Evolutionary conservation across 169 alveolate genomes (phyloP).

Genomic region (Neospora caninum): DNA sequence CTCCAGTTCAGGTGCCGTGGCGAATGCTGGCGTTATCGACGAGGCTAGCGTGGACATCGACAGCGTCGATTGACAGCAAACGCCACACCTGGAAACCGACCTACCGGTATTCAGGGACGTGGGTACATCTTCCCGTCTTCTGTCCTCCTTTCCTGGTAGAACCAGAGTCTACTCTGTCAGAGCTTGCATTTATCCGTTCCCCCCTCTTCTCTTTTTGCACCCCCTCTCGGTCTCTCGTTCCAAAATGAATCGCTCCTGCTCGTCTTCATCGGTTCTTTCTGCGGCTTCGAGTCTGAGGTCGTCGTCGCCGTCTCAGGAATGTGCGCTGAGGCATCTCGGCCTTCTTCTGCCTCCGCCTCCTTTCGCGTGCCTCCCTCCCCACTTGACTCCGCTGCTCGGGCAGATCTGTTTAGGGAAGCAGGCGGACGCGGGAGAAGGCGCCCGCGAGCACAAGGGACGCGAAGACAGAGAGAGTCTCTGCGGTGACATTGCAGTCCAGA

Average conservation of each 20-base stretch:
- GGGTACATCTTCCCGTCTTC: too few relatives aligned
- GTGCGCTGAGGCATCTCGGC: not conserved
- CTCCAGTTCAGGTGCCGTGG: too few relatives aligned
- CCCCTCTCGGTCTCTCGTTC: not conserved
- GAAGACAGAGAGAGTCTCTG: not conserved
- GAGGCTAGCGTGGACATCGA: too few relatives aligned
- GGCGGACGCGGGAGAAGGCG: not conserved
- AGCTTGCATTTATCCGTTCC: too few relatives aligned
- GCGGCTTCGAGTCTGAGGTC: not conserved
- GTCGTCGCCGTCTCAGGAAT: not conserved
- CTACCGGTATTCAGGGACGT: too few relatives aligned
- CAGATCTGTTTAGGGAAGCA: conserved; percentile 9
- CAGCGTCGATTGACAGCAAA: too few relatives aligned
- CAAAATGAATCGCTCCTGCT: not conserved
- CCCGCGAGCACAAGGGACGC: not conserved
- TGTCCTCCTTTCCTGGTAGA: too few relatives aligned
- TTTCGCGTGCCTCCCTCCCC: not conserved
- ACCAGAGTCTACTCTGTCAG: too few relatives aligned
- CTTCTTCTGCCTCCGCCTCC: conserved; percentile 13
- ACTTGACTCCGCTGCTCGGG: conserved; percentile 2
- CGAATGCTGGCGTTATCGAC: too few relatives aligned
- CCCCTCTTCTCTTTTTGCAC: not conserved
- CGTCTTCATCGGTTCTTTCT: not conserved
- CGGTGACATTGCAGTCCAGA: not conserved
- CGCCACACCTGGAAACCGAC: too few relatives aligned